Evolutionary conservation across 352 stramenopile species (phyloP), one percentile per base, ranked within the genome.

Genomic region (Phytophthora sansomeana): DNA sequence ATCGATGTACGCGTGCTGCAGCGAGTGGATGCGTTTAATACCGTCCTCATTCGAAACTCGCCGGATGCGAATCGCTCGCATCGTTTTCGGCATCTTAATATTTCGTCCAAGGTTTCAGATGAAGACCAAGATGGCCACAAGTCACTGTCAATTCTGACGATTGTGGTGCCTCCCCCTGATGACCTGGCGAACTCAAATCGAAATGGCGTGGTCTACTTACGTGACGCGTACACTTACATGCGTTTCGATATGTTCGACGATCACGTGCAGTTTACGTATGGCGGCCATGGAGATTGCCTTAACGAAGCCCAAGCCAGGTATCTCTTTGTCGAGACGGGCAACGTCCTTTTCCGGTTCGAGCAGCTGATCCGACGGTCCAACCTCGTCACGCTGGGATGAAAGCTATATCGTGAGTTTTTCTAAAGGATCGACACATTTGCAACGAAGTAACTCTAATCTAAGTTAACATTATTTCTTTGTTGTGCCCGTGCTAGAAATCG

Each of bases 181-280:
- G 62, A 69, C 35, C 0, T 66, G 32, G 65, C 57, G 10, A 66
- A 71, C 17, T 58, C 66, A n/a, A 71, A 69, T 26, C 47, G 44
- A n/a, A 72, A 74, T 26, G 70, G 70, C 8, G 62, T 81, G n/a
- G 42, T 74, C 17, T 81, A 80, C 55, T 65, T 84, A 32, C 66
- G 65, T 19, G 58, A 79, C 11, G 73, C 65, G 17, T 81, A 69
- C 60, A 84, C 76, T 24, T 84, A 83, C 50, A 78, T 84, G 38
- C 66, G 58, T n/a, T 80, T 84, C 49, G 58, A 72, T 4, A 77
- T 77, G 69, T 73, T 68, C 50, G 51, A 61, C 26, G 58, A 64
- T 21, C 59, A 73, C 47, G 63, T 84, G 10, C 69, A 84, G 41
- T 63, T 84, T 53, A 75, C 70, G 28, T 81, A 84, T 35, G 76